These are phyloP conservation scores for Novakomyces olei DNA, from an alignment of 805 yeast genomes.

Conservation along the genomic window DNA sequence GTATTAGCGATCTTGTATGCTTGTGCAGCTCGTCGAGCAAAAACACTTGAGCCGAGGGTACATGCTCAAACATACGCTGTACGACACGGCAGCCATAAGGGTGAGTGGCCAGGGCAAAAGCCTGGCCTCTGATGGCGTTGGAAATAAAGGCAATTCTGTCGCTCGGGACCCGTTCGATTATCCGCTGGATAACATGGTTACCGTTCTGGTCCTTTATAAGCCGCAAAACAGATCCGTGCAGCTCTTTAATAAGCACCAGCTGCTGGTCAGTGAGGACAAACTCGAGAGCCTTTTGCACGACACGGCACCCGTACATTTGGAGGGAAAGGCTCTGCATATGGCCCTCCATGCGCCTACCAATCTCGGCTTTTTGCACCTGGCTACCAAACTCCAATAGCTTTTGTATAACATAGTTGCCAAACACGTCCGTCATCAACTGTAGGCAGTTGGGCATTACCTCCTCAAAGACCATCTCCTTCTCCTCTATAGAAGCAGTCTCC, in stretches of 20 bases:
- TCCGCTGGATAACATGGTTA: constrained; percentile 89
- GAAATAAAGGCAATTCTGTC: constrained; percentile 47
- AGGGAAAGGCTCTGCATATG: constrained; percentile 53
- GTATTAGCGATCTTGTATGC: constrained; percentile 53
- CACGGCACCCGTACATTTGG: constrained; percentile 97
- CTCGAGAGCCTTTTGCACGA: constrained; percentile 82
- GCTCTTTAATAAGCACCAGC: constrained; percentile 43
- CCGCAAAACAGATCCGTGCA: constrained; percentile 35
- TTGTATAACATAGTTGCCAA: constrained; percentile 93
- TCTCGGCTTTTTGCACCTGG: constrained; percentile 39
- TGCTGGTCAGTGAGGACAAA: constrained; percentile 43
- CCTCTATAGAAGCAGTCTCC: constrained; percentile 37
- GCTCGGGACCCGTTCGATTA: constrained; percentile 69
- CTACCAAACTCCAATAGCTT: constrained; percentile 75
- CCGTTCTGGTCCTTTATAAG: constrained; percentile 93
- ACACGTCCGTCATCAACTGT: constrained; percentile 82
- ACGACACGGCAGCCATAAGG: constrained; percentile 96
- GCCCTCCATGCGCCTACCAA: constrained; percentile 52
- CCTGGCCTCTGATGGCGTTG: constrained; percentile 35
- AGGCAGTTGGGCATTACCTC: constrained; percentile 49
- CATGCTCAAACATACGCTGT: constrained; percentile 72
- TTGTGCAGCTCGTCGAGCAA: constrained; percentile 53
- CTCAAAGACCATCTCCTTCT: constrained; percentile 60
- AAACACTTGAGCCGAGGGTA: constrained; percentile 33
- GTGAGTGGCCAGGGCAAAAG: constrained; percentile 75